These are phyloP conservation scores for Diaporthe ilicicola DNA, from an alignment of 2,329 filamentous ascomycete species.

Conservation along the genomic window DNA sequence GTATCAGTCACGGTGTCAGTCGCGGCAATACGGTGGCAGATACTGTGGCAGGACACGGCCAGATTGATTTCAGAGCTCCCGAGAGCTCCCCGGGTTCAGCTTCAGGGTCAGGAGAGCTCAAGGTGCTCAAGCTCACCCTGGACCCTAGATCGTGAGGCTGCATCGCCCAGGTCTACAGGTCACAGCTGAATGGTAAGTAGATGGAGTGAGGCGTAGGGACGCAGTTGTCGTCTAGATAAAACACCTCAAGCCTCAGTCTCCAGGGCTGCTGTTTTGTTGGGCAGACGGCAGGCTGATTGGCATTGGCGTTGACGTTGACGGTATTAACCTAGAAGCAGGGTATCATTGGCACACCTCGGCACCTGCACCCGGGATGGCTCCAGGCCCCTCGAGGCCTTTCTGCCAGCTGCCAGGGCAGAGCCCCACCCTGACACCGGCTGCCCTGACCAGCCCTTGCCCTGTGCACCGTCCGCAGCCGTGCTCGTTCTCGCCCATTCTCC, in stretches of 20 bases:
- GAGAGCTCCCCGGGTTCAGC: not conserved
- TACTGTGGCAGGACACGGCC: not conserved
- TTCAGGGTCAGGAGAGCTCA: too few species aligned
- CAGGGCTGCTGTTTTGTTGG: slow-evolving; percentile 6
- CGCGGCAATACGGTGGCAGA: too few species aligned
- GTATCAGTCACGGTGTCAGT: not conserved
- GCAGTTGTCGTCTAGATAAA: not conserved
- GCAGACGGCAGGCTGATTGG: not conserved
- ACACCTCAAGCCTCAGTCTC: slow-evolving; percentile 3
- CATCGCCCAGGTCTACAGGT: not conserved
- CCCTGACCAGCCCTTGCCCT: not conserved
- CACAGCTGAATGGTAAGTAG: not conserved
- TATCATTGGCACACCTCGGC: not conserved
- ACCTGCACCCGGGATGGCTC: not conserved
- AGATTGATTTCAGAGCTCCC: not conserved
- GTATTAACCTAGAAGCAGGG: too few species aligned
- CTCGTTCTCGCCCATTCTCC: not conserved
- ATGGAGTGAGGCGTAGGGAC: not conserved
- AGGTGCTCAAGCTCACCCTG: too few species aligned
- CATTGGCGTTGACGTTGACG: not conserved
- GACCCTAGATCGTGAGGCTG: not conserved
- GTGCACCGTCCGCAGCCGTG: not conserved
- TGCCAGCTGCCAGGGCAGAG: not conserved
- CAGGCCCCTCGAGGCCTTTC: not conserved
- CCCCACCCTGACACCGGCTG: not conserved